Base-by-base conservation (phyloP, 1,284 basidiomycete species). In the Vanrija sp. region DNA sequence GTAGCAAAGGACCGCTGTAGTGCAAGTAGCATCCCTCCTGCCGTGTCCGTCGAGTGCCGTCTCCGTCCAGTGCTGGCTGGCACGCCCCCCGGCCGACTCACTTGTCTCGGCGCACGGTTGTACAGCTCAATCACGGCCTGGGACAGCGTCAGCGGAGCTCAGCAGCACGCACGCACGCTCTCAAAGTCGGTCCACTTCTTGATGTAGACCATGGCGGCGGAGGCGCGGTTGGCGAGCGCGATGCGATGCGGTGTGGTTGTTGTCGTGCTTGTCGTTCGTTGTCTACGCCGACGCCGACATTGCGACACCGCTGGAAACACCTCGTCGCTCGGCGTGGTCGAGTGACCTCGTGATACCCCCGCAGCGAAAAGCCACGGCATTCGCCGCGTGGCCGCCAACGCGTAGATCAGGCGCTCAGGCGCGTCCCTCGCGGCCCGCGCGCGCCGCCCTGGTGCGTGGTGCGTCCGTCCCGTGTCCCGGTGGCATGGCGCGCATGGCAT, bases 61-160 rank as follows among this genome's bases (percentile, higher is more conserved):
- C 21, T 5, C 21, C 21, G 21, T 23, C 21, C 21, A 23, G 21
- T 23, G 21, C 21, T 23, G 21, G 21, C 21, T 23, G 21, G 21
- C 21, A 23, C 21, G 21, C 21, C 21, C 21, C 21, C 21, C 21
- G 21, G 21, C 21, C 15, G 15, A 53, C 84, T 61, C 67, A 91
- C 91, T 64, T 83, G 85, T 63, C 81, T 81, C 3, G 91, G 90
- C 25, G 88, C 86, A 69, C 84, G 84, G 52, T 81, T 77, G 72
- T 94, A 93, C 60, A 94, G 79, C 21, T 81, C 84, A 74, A 90
- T 87, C 57, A 89, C 89, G 46, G 88, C 88, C 79, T 89, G 53
- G 18, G 19, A 10, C n/a, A n/a, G n/a, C 23, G 51, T 65, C 46
- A 67, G 61, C 57, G 45, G 12, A 1, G 8, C 18, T 14, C 9